Conservation (phyloP, 176 grass and related monocot species). For the Carex cristatella region DNA sequence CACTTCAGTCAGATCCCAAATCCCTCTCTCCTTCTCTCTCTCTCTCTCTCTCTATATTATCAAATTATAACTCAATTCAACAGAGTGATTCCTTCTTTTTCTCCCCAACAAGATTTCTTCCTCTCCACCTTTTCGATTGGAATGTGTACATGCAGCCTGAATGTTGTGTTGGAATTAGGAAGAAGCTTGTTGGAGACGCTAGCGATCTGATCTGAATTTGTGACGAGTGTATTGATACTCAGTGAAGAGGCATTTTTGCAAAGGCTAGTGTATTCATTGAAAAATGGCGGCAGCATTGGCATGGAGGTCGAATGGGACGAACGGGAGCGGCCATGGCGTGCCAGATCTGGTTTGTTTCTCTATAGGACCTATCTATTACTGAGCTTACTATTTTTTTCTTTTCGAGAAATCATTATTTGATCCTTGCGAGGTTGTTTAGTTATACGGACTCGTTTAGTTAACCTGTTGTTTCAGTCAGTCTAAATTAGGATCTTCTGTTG, state of each 20-base stretch:
- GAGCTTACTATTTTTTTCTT: conserved; percentile 6
- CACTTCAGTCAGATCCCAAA: conserved; percentile 5
- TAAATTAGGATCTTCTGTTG: conserved; percentile 4
- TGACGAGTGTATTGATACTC: neutral
- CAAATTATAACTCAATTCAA: neutral
- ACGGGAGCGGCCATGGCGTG: conserved; percentile 49
- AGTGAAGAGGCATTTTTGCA: neutral
- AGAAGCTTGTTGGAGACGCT: neutral
- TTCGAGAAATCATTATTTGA: neutral
- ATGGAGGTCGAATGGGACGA: conserved; percentile 78
- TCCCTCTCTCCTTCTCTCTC: neutral
- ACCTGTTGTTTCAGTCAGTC: conserved; percentile 1
- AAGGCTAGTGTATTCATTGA: conserved; percentile 11
- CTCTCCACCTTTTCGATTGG: neutral
- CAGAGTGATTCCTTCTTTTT: neutral
- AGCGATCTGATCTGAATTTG: conserved; percentile 11
- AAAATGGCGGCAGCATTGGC: conserved; percentile 69
- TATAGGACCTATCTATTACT: conserved; percentile 6
- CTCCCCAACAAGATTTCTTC: neutral
- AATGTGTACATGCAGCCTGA: neutral
- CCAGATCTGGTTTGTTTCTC: conserved; percentile 75
- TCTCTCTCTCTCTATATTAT: no score
- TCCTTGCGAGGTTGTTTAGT: conserved; percentile 7
- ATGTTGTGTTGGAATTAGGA: conserved; percentile 9
- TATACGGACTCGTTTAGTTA: neutral